A percentile compares a stretch with the other conserved stretches of the same genome.
Evolutionary conservation across 352 stramenopile genomes (phyloP).

Genomic region (Phytophthora parvispora): DNA sequence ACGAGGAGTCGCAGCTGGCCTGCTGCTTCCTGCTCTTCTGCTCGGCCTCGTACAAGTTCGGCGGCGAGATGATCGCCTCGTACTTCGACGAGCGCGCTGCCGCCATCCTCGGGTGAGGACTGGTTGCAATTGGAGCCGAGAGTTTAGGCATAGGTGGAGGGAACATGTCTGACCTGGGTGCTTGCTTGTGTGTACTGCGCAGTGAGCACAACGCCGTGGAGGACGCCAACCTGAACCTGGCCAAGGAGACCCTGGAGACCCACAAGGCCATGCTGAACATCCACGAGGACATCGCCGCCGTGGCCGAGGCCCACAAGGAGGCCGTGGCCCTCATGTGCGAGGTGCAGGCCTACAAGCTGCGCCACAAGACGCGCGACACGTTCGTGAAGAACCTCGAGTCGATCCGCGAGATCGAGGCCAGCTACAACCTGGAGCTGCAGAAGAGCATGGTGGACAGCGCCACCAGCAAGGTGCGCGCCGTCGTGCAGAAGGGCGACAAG

Average conservation of each 20-base stretch:
- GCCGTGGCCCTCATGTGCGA: slow-evolving; percentile 86
- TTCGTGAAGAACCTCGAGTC: slow-evolving; percentile 91
- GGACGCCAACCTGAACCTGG: slow-evolving; percentile 84
- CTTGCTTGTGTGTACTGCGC: slow-evolving; percentile 7
- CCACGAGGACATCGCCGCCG: slow-evolving; percentile 84
- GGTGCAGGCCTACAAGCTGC: slow-evolving; percentile 87
- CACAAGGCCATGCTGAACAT: slow-evolving; percentile 89
- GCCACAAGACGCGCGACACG: slow-evolving; percentile 90
- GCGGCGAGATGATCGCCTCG: slow-evolving; percentile 82
- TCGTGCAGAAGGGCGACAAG: slow-evolving; percentile 88
- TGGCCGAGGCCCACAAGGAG: slow-evolving; percentile 87
- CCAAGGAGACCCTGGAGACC: slow-evolving; percentile 86
- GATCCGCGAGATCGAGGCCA: slow-evolving; percentile 84
- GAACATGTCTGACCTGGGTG: slow-evolving; percentile 2
- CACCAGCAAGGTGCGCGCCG: slow-evolving; percentile 77
- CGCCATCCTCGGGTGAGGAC: slow-evolving; percentile 81
- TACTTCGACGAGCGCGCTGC: slow-evolving; percentile 86
- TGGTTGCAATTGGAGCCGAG: background rate
- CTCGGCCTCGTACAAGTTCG: slow-evolving; percentile 90
- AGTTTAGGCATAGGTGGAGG: background rate
- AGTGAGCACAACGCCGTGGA: slow-evolving; percentile 90
- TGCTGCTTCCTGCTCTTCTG: slow-evolving; percentile 91
- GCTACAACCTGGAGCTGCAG: slow-evolving; percentile 87
- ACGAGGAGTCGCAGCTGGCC: slow-evolving; percentile 87
- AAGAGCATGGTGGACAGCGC: slow-evolving; percentile 84